These are phyloP conservation scores for Plasmopara muralis DNA, from an alignment of 352 stramenopile species.

Conservation along the genomic window DNA sequence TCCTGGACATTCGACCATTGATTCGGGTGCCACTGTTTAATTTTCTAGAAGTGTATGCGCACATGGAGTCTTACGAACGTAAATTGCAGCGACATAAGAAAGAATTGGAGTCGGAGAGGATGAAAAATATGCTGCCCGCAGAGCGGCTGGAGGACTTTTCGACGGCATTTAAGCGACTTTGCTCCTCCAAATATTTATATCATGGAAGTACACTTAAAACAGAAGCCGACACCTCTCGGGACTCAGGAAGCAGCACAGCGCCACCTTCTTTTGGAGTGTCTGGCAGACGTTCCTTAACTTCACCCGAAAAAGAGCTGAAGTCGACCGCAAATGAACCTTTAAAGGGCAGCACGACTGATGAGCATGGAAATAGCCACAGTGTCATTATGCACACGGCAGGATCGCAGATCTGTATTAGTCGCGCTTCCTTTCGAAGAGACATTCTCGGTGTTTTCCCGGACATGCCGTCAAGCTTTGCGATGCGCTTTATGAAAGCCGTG, in stretches of 20 bases:
- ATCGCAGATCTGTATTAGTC: conserved; percentile 75
- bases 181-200: conserved; percentile 80
- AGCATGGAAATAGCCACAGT: conserved; percentile 31
- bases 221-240: conserved; percentile 21
- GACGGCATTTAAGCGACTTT: conserved; percentile 69
- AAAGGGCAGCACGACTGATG: conserved; percentile 37
- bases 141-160: conserved; percentile 67
- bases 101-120: conserved; percentile 78
- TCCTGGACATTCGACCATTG: conserved; percentile 68
- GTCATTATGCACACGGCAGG: conserved; percentile 58
- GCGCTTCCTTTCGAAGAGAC: conserved; percentile 76
- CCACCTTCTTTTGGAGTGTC: conserved; percentile 17
- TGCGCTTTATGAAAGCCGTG: conserved; percentile 85
- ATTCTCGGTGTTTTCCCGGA: conserved; percentile 85
- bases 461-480: conserved; percentile 85
- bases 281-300: conserved; percentile 29
- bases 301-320: conserved; percentile 33
- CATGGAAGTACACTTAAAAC: conserved; percentile 42
- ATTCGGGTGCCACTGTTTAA: conserved; percentile 85
- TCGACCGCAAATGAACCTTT: conserved; percentile 17
- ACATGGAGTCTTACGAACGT: conserved; percentile 83
- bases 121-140: conserved; percentile 76
- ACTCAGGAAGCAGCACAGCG: conserved; percentile 13
- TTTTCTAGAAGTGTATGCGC: conserved; percentile 82
- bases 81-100: conserved; percentile 83